Percentiles rank a stretch among this genome's conserved stretches.
Conservation (phyloP, 371 early-diverging fungal genomes). For the Mucor saturninus region DNA sequence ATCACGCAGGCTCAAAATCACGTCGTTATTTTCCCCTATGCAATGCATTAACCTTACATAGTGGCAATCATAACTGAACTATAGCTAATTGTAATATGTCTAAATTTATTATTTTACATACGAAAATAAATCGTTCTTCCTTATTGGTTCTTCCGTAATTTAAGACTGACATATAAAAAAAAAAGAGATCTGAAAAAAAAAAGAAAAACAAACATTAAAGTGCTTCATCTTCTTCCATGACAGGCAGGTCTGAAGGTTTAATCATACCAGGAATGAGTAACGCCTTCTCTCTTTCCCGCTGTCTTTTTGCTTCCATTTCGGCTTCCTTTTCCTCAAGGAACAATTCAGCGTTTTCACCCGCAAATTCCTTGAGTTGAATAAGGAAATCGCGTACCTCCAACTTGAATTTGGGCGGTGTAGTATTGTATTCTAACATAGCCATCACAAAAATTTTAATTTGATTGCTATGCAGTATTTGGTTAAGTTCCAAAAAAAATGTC, state of each 20-base stretch:
- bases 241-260: conserved; percentile 88
- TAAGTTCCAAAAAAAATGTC: background rate
- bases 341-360: conserved; percentile 87
- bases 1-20: no score
- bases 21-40: no score
- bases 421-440: conserved; percentile 84
- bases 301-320: conserved; percentile 78
- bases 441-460: conserved; percentile 89
- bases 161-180: background rate
- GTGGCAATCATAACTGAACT: background rate
- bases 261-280: conserved; percentile 94
- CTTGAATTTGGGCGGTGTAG: conserved; percentile 84
- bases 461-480: conserved; percentile 41
- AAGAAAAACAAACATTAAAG: conserved; percentile 21
- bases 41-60: background rate
- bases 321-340: conserved; percentile 92
- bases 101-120: background rate
- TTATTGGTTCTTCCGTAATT: conserved; percentile 4
- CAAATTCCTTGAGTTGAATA: conserved; percentile 94
- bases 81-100: background rate
- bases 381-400: conserved; percentile 95
- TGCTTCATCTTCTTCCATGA: conserved; percentile 69
- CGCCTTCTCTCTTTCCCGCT: conserved; percentile 82
- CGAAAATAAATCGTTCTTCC: background rate
- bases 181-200: background rate